Conservation (phyloP, 2,329 filamentous ascomycete species). For the Biscogniauxia sp. region DNA sequence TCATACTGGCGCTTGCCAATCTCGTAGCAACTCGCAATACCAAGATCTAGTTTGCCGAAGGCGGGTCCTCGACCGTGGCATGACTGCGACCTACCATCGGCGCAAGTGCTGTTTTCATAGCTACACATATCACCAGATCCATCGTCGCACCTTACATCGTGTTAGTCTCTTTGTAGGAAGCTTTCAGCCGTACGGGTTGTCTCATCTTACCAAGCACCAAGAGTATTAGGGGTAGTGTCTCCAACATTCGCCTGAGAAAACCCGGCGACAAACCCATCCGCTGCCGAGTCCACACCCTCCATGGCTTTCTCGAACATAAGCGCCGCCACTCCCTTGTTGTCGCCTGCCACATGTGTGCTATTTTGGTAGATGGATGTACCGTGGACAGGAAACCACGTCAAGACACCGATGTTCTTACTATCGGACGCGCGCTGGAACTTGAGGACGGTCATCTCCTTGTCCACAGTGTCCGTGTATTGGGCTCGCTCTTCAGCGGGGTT, state of each 20-base stretch:
- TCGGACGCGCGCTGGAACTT: slow-evolving; percentile 71
- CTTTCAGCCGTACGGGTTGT: neutral
- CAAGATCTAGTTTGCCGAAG: slow-evolving; percentile 65
- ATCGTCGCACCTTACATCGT: slow-evolving; percentile 64
- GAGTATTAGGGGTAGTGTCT: slow-evolving; percentile 80
- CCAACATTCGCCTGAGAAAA: slow-evolving; percentile 92
- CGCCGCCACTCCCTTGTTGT: slow-evolving; percentile 91
- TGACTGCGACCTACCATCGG: slow-evolving; percentile 58
- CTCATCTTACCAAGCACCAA: slow-evolving; percentile 63
- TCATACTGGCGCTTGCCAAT: slow-evolving; percentile 67
- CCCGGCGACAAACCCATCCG: slow-evolving; percentile 74
- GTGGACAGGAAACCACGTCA: slow-evolving; percentile 91
- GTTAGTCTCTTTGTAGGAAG: slow-evolving; percentile 2
- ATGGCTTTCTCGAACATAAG: slow-evolving; percentile 76
- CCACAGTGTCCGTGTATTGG: slow-evolving; percentile 60
- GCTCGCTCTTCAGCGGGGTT: slow-evolving; percentile 73
- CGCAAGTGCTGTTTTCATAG: slow-evolving; percentile 77
- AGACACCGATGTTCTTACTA: slow-evolving; percentile 70
- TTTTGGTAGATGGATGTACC: slow-evolving; percentile 88
- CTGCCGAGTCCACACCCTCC: slow-evolving; percentile 48
- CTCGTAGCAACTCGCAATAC: slow-evolving; percentile 73
- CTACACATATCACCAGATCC: slow-evolving; percentile 67
- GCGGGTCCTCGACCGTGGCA: slow-evolving; percentile 65
- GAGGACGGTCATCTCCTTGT: slow-evolving; percentile 77
- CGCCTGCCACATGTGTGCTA: slow-evolving; percentile 83